Evolutionary conservation across 352 stramenopile genomes (phyloP), one percentile per base, ranked within the genome.

Genomic region (Pythium rhizo-oryzae): DNA sequence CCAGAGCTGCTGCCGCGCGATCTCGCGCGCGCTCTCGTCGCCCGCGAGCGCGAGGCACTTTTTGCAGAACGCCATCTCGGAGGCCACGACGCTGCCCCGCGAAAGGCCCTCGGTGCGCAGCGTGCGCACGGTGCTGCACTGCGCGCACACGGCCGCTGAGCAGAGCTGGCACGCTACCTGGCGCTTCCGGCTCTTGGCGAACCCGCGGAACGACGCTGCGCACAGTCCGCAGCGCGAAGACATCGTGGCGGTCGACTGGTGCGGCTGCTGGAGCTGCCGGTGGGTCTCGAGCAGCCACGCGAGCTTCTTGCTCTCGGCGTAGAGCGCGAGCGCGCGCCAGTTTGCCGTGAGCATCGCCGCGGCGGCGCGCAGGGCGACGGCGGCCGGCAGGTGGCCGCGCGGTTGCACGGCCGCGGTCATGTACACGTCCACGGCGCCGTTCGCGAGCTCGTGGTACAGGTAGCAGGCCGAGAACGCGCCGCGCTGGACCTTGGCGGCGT

Each of bases 41-140:
- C 72, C 76, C 4, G 85, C 80, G 61, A 68, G 74, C 6, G 75
- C 67, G 12, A 92, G 72, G 64, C 84, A 92, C 44, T 78, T 80
- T 55, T 86, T 88, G 71, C 84, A 92, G 47, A 92, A 89, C 49
- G 81, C 71, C 63, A 89, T 87, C 16, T 69, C 50, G 21, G 78
- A 80, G 53, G 85, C 74, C 16, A 75, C 57, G 52, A 67, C 51
- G 30, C 49, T 65, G 53, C 53, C 19, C 28, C 58, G 57, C 19
- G 62, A 62, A 15, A 75, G 25, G 15, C 62, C 59, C 37, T 64
- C 52, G 44, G 35, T 59, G 18, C 58, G 57, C n/a, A 75, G 63
- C 35, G 69, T 75, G 25, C 69, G 69, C 41, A 24, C 37, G 25
- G 65, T 58, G 30, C 62, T 75, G 59, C 69, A 75, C 30, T 60